Evolutionary conservation across 2,329 filamentous ascomycete species (phyloP).

Genomic region (Penicillium hesseltinei): DNA sequence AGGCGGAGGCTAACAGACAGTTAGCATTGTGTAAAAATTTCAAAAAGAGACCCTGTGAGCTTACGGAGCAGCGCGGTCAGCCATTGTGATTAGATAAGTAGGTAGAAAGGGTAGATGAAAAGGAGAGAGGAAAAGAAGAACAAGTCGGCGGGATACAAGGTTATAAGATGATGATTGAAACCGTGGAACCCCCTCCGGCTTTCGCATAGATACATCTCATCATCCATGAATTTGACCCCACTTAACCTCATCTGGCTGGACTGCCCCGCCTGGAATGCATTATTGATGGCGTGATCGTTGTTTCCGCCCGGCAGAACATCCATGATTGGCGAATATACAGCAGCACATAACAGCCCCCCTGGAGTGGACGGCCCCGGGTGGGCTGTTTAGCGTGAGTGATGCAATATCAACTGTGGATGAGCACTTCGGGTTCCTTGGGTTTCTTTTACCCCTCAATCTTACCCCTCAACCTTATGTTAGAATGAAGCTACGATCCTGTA

Average conservation of each 20-base stretch:
- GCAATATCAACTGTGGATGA: conserved; percentile 6
- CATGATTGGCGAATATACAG: conserved; percentile 26
- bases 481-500: neutral
- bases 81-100: conserved; percentile 36
- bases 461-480: neutral
- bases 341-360: neutral
- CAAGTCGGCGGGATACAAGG: neutral
- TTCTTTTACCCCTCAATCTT: neutral
- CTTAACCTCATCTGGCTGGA: neutral
- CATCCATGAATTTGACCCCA: conserved; percentile 14
- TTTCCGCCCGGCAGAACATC: conserved; percentile 31
- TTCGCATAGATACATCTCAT: conserved; percentile 12
- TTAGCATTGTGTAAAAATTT: conserved; percentile 8
- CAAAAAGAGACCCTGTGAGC: conserved; percentile 15
- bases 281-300: conserved; percentile 26
- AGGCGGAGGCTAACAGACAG: conserved; percentile 54
- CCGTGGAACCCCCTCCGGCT: conserved; percentile 15
- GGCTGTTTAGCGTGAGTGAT: conserved; percentile 26
- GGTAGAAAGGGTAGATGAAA: neutral
- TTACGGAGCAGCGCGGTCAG: conserved; percentile 45
- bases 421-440: neutral
- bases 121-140: conserved; percentile 1
- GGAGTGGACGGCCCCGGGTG: conserved; percentile 7
- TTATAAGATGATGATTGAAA: neutral
- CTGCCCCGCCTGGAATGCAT: neutral